These are phyloP conservation scores for Aspergillus novofumigatus DNA, from an alignment of 2,329 filamentous ascomycete genomes.

Conservation along the genomic window DNA sequence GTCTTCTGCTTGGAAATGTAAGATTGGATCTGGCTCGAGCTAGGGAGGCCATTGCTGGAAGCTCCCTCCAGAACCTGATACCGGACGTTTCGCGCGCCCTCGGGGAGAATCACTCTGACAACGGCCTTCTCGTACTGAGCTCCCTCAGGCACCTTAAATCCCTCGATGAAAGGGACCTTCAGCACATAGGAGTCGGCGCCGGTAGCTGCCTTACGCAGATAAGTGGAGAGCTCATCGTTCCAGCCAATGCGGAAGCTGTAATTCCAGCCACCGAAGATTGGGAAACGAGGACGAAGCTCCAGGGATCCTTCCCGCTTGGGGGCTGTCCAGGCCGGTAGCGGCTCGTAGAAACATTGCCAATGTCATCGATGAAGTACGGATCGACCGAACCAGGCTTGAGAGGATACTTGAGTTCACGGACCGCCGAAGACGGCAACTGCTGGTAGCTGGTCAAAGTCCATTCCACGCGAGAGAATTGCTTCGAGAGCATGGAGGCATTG, in stretches of 20 bases:
- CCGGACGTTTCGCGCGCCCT: slow-evolving; percentile 66
- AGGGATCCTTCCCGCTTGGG: slow-evolving; percentile 74
- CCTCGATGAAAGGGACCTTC: slow-evolving; percentile 89
- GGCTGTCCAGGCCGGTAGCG: slow-evolving; percentile 63
- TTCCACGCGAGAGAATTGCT: slow-evolving; percentile 70
- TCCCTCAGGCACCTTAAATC: slow-evolving; percentile 79
- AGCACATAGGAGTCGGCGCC: slow-evolving; percentile 71
- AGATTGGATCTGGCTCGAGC: slow-evolving; percentile 51
- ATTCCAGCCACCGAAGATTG: slow-evolving; percentile 97
- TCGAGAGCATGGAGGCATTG: slow-evolving; percentile 72
- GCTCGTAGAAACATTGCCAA: slow-evolving; percentile 95
- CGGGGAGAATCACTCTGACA: slow-evolving; percentile 79
- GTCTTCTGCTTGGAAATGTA: slow-evolving; percentile 69
- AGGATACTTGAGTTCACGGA: slow-evolving; percentile 78
- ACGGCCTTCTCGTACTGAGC: slow-evolving; percentile 78
- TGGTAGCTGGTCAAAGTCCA: slow-evolving; percentile 72
- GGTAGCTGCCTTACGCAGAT: slow-evolving; percentile 60
- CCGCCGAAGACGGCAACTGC: slow-evolving; percentile 69
- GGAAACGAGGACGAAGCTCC: slow-evolving; percentile 89
- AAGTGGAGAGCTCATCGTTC: slow-evolving; percentile 79
- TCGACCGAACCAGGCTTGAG: slow-evolving; percentile 75
- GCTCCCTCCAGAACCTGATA: slow-evolving; percentile 72
- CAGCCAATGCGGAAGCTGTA: slow-evolving; percentile 96
- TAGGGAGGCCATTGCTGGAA: slow-evolving; percentile 61
- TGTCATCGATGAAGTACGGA: slow-evolving; percentile 91